These are phyloP conservation scores for Debaryomyces fabryi DNA, from an alignment of 1,139 yeast genomes.

Conservation along the genomic window DNA sequence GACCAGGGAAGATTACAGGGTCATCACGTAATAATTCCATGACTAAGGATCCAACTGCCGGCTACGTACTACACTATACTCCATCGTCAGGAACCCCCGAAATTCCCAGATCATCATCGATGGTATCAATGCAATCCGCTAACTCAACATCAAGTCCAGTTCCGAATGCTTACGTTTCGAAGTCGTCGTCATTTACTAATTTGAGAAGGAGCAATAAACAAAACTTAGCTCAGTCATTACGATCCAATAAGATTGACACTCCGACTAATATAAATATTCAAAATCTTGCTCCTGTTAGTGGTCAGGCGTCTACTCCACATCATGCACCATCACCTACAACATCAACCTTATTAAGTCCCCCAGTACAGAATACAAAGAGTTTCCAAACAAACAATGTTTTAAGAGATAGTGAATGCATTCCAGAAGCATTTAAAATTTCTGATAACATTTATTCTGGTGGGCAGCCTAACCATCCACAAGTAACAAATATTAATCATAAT, in stretches of 20 bases:
- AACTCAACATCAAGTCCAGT: constrained; percentile 10
- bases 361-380: background rate
- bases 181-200: constrained; percentile 25
- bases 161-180: constrained; percentile 12
- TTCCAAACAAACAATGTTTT: constrained; percentile 15
- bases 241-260: constrained; percentile 33
- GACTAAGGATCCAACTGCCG: background rate
- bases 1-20: constrained; percentile 33
- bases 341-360: constrained; percentile 4
- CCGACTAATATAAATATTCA: constrained; percentile 31
- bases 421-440: background rate
- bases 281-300: constrained; percentile 5
- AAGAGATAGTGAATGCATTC: background rate
- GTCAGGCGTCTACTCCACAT: constrained; percentile 14
- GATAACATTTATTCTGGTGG: constrained; percentile 3
- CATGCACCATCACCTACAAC: constrained; percentile 15
- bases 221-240: constrained; percentile 30
- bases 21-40: background rate
- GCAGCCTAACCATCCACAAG: constrained; percentile 8
- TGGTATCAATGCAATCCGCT: constrained; percentile 15
- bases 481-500: background rate
- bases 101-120: constrained; percentile 15
- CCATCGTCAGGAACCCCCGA: background rate
- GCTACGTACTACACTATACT: background rate
- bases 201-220: constrained; percentile 23